phyloP scores from a whole-genome alignment of 805 yeast species.

The Suhomyces sp. region DNA sequence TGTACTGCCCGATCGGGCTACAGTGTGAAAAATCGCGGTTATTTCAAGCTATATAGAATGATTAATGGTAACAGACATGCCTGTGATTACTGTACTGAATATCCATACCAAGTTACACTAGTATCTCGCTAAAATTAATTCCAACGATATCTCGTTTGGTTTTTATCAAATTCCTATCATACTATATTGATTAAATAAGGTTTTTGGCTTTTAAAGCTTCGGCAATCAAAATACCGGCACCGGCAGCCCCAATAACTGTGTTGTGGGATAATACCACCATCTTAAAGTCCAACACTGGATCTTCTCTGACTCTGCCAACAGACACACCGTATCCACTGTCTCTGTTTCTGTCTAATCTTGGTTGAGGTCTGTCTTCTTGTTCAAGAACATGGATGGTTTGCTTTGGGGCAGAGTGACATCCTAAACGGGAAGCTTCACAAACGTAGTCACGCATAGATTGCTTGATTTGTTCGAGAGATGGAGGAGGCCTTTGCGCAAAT shows the following conservation, averaged over 20 bases:
- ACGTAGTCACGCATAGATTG: conserved; percentile 65
- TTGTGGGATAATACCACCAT: conserved; percentile 98
- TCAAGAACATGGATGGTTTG: conserved; percentile 90
- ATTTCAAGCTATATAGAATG: too few relatives aligned
- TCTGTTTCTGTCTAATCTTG: conserved; percentile 93
- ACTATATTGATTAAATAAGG: conserved; percentile 62
- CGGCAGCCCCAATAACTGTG: conserved; percentile 98
- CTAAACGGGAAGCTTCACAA: conserved; percentile 77
- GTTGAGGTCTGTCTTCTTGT: conserved; percentile 93
- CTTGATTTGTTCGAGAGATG: conserved; percentile 79
- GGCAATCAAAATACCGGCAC: conserved; percentile 94
- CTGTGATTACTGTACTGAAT: too few relatives aligned
- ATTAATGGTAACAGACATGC: too few relatives aligned
- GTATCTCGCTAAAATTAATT: too few relatives aligned
- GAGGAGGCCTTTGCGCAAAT: conserved; percentile 81
- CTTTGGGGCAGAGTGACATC: conserved; percentile 91
- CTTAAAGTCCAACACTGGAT: conserved; percentile 89
- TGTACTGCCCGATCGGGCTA: too few relatives aligned
- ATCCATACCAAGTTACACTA: too few relatives aligned
- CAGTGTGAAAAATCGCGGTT: too few relatives aligned
- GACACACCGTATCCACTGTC: conserved; percentile 92
- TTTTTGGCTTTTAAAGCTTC: conserved; percentile 80
- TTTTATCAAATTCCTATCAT: not conserved
- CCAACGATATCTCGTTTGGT: too few relatives aligned
- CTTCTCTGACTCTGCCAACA: conserved; percentile 92